phyloP scores from a whole-genome alignment of 139 green algal genomes.

The Chlorella sp. region DNA sequence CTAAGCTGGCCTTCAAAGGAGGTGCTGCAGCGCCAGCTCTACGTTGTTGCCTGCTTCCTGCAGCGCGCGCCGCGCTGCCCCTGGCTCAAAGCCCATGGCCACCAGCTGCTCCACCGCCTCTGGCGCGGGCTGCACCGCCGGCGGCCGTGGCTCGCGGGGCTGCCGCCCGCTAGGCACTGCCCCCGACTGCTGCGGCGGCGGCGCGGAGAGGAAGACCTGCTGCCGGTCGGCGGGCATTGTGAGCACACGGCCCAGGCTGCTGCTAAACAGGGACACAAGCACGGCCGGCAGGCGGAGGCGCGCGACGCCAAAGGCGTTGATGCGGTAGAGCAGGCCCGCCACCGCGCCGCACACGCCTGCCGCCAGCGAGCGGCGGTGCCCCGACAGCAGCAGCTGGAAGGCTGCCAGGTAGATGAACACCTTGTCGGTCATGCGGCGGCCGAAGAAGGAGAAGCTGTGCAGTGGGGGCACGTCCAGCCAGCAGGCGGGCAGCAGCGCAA shows the following conservation, averaged over 20 bases:
- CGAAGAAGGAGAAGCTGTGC: conserved; percentile 56
- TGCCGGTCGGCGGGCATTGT: neutral
- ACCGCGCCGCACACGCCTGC: conserved; percentile 40
- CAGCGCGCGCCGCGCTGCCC: conserved; percentile 42
- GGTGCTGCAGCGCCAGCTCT: conserved; percentile 43
- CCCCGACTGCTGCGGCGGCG: conserved; percentile 10
- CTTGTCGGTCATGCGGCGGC: conserved; percentile 66
- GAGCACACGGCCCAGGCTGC: conserved; percentile 16
- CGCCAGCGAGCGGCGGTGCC: conserved; percentile 22
- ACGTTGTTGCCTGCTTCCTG: conserved; percentile 58
- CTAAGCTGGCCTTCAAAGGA: conserved; percentile 22
- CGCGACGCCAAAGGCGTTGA: conserved; percentile 53
- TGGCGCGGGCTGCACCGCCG: conserved; percentile 21
- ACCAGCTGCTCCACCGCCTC: conserved; percentile 67
- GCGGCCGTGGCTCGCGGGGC: neutral
- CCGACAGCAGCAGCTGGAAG: conserved; percentile 64
- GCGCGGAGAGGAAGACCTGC: conserved; percentile 12
- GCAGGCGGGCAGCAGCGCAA: conserved; percentile 64
- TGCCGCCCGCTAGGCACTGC: neutral
- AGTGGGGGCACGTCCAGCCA: conserved; percentile 57
- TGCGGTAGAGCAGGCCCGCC: conserved; percentile 59
- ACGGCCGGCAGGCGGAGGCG: conserved; percentile 23
- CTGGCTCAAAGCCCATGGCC: conserved; percentile 64
- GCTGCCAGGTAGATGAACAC: conserved; percentile 71
- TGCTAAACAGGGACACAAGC: conserved; percentile 5